Evolutionary conservation across 2,329 filamentous ascomycete genomes (phyloP).

Genomic region (Apiospora arundinis): DNA sequence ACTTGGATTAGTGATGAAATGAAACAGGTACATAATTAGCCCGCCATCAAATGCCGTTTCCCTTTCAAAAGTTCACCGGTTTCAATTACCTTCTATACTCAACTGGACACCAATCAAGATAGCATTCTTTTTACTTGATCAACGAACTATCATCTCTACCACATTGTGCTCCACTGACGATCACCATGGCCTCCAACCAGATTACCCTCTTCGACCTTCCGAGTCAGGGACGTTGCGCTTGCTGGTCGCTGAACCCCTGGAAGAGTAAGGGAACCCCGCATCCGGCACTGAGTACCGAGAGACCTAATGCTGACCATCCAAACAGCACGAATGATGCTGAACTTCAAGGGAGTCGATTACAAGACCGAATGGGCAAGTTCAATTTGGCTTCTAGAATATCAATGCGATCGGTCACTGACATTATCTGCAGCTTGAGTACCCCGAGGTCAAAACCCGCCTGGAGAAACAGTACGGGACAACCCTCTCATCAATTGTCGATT

Average conservation of each 20-base stretch:
- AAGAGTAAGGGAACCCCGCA: slow-evolving; percentile 60
- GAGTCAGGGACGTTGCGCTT: slow-evolving; percentile 52
- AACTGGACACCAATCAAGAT: background rate
- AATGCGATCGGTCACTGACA: slow-evolving; percentile 20
- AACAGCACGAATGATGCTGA: slow-evolving; percentile 67
- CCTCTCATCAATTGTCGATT: background rate
- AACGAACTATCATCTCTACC: background rate
- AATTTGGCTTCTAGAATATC: too few relatives aligned
- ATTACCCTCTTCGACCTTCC: slow-evolving; percentile 69
- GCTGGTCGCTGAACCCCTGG: slow-evolving; percentile 75
- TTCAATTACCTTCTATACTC: background rate
- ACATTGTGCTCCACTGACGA: background rate
- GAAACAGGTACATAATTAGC: background rate
- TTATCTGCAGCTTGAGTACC: slow-evolving; percentile 61
- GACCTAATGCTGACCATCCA: background rate
- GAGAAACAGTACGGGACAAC: slow-evolving; percentile 54
- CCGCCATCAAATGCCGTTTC: background rate
- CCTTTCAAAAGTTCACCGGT: background rate
- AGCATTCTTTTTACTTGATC: background rate
- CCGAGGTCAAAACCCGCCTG: slow-evolving; percentile 64
- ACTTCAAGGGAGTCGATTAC: slow-evolving; percentile 72
- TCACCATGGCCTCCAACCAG: slow-evolving; percentile 40
- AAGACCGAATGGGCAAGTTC: slow-evolving; percentile 66
- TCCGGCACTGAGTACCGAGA: slow-evolving; percentile 21
- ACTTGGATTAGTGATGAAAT: background rate